Base-by-base conservation (phyloP, 495 filamentous ascomycete species). In the Xylaria intraflava region DNA sequence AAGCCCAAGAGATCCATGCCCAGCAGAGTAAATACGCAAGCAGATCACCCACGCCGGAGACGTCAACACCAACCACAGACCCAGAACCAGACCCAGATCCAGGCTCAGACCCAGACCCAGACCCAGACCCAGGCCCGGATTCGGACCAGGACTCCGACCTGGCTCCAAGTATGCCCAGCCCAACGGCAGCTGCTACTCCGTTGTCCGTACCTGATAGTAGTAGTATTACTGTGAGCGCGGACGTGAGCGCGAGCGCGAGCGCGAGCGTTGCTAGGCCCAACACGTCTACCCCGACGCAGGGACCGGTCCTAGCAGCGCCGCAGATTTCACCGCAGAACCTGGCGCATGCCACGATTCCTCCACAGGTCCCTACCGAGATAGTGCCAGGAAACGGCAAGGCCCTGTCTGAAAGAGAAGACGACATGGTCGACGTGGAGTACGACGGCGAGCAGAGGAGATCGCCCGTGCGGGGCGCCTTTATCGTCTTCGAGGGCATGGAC, bases 401-500 rank as follows among this genome's bases (percentile, higher is more conserved):
- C 22, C n/a, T 38, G 3, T 17, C 48, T 12, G 52, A 14, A 1
- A 51, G 49, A 14, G 49, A 20, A 9, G 46, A 38, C 20, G 43
- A 9, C 7, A 60, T 61, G 55, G 59, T 51, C 19, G 64, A 61
- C 43, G 44, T 61, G 2, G 64, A 63, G 52, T 46, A 29, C 26
- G 53, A 51, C 14, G 30, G 14, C 39, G 48, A 45, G 16, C 49
- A 33, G 26, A 57, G 17, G 58, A 53, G 51, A 31, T 56, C 64
- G 44, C 59, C 65, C 10, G 63, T 62, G 58, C 80, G 88, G 58
- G 89, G 89, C 44, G 79, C 86, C 29, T 81, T 98, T 36, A 83
- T 97, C 43, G 87, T 93, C 16, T 84, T 98, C 51, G 93, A 98
- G 72, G 93, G 93, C 23, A 81, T 98, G 49, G 93, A 98, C 65